Conservation (phyloP, 2,329 filamentous ascomycete genomes). For the Fusarium denticulatum region DNA sequence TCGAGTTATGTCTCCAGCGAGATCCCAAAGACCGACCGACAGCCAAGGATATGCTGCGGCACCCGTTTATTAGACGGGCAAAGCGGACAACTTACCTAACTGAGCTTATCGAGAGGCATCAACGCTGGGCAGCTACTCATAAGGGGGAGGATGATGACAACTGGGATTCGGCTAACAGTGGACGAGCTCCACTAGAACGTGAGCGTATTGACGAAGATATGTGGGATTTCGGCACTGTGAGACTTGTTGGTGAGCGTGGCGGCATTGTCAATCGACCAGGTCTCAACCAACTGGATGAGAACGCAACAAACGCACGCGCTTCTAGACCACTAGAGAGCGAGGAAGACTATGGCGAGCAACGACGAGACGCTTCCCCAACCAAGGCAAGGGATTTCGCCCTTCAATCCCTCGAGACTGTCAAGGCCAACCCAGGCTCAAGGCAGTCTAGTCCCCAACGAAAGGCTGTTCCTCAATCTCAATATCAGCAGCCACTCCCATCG, state of each 20-base stretch:
- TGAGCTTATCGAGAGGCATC: slow-evolving; percentile 91
- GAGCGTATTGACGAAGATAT: slow-evolving; percentile 79
- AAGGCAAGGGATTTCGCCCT: slow-evolving; percentile 60
- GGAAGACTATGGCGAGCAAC: slow-evolving; percentile 63
- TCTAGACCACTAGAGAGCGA: slow-evolving; percentile 60
- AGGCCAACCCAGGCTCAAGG: slow-evolving; percentile 60
- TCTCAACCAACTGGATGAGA: slow-evolving; percentile 79
- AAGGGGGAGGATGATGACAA: slow-evolving; percentile 75
- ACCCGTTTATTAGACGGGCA: slow-evolving; percentile 88
- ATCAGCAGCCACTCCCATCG: slow-evolving; percentile 49
- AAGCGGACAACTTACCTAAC: slow-evolving; percentile 98
- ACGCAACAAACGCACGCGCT: slow-evolving; percentile 79
- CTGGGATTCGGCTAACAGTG: slow-evolving; percentile 63
- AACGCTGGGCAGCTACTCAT: slow-evolving; percentile 85
- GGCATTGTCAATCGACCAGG: slow-evolving; percentile 65
- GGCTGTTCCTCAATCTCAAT: slow-evolving; percentile 53
- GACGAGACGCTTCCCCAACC: slow-evolving; percentile 61
- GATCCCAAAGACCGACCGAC: slow-evolving; percentile 90
- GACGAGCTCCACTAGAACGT: slow-evolving; percentile 64
- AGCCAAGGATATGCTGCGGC: slow-evolving; percentile 86
- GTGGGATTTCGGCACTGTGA: slow-evolving; percentile 98
- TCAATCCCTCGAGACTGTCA: slow-evolving; percentile 65
- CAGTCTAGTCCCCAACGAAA: slow-evolving; percentile 70
- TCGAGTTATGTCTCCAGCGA: slow-evolving; percentile 84
- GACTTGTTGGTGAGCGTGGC: slow-evolving; percentile 76